A percentile compares a stretch with the other conserved stretches of the same genome.
Evolutionary conservation across 257 asterid species (phyloP).

Genomic region (Cruciata laevipes): DNA sequence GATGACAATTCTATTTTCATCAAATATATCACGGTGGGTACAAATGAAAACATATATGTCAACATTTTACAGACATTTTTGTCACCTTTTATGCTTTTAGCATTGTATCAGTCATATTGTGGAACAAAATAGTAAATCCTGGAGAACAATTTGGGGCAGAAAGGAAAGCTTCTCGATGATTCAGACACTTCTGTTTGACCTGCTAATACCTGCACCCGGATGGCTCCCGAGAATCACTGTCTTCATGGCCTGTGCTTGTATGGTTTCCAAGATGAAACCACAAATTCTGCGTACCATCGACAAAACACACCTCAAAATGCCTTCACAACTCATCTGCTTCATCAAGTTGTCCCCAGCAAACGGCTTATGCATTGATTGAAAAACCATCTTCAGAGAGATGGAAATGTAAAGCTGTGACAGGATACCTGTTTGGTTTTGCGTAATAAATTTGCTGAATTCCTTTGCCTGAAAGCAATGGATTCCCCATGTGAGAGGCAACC

Average conservation of each 20-base stretch:
- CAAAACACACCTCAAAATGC: constrained; percentile 1
- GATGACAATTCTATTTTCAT: no score
- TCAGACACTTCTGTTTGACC: neutral
- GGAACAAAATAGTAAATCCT: neutral
- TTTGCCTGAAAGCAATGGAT: constrained; percentile 2
- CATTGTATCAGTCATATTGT: neutral
- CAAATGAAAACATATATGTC: no score
- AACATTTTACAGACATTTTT: no score
- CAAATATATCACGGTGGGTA: no score
- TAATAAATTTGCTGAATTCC: neutral
- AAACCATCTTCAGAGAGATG: constrained; percentile 6
- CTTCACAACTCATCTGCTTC: neutral
- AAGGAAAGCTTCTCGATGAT: no score
- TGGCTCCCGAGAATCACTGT: constrained; percentile 20
- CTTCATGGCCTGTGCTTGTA: constrained; percentile 22
- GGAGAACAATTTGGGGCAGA: neutral
- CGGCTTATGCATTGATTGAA: constrained; percentile 3
- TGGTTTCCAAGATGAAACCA: neutral
- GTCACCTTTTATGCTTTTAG: neutral
- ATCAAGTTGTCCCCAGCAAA: constrained; percentile 1
- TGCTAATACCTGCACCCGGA: neutral
- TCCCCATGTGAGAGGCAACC: neutral
- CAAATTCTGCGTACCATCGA: constrained; percentile 5
- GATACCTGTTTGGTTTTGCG: neutral
- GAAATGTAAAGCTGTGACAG: neutral